Base-by-base conservation (phyloP, 805 yeast species). In the Tetrapisispora pingtungensis region DNA sequence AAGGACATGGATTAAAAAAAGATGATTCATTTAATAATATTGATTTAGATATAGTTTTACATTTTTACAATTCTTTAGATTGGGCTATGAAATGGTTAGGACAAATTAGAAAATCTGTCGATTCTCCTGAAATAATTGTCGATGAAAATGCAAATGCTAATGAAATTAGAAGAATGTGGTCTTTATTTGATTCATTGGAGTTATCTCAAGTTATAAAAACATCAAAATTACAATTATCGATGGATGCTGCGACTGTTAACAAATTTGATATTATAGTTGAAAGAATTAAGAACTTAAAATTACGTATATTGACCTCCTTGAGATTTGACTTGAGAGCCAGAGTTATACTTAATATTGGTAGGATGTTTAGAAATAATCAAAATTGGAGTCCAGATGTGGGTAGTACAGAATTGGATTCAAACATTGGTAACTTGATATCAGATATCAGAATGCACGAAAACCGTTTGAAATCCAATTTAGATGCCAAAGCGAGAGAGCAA, bases 1-100 rank as follows among this genome's bases (percentile, higher is more conserved):
- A 44, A 17, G 53, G 47, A 7, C 48, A 49, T 10, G 49, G 52
- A 10, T 40, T 76, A 10, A 61, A 64, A 6, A 72, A 72, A 42
- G 72, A 71, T 20, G 85, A 80, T 48, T 55, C 77, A 13, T 64
- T 84, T 36, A 84, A 78, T 47, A 58, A 66, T 15, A 71, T 71
- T 13, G 67, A 76, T 13, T 70, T 80, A 49, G 70, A 71, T 40
- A 70, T 73, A 18, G 66, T 80, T 3, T 67, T 80, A 12, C 64
- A 77, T 43, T 64, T 84, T 36, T 64, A 78, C 17, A 67, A 74
- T 13, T 74, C 83, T 4, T 50, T 81, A 1, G 64, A 69, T 15
- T 77, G 87, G 79, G 64, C 80, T 3, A 59, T 76, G 34, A 53
- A 66, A 15, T 80, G 88, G 84, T 67, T 84, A 36, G 81, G 84